Percentiles rank a stretch among this genome's conserved stretches.
phyloP scores from a whole-genome alignment of 164 flowering plant genomes.

The grape (Vitis vinifera) region DNA sequence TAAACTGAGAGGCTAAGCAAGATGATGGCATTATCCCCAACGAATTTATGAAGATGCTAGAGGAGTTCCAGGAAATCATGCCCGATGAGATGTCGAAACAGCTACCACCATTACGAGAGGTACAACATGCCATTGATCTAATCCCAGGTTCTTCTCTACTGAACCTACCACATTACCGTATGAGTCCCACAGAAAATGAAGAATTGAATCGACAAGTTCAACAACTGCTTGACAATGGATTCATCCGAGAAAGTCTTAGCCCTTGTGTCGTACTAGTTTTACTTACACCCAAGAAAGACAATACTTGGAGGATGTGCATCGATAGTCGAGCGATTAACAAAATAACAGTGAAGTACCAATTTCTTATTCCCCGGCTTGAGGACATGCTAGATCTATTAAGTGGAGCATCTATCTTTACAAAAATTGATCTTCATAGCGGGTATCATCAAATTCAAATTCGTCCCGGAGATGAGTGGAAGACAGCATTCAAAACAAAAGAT shows the following conservation, averaged over 20 bases:
- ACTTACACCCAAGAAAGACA: background rate
- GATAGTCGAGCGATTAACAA: background rate
- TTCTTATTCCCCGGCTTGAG: background rate
- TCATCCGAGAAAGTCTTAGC: background rate
- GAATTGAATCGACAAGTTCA: no score
- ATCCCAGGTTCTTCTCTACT: no score
- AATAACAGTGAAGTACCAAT: background rate
- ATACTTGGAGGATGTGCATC: background rate
- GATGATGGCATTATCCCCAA: no score
- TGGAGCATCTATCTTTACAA: background rate
- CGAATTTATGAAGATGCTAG: background rate
- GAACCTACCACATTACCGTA: no score
- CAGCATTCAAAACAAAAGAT: background rate
- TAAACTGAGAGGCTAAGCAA: no score
- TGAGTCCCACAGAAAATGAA: no score
- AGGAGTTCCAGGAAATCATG: no score
- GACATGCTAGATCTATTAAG: background rate
- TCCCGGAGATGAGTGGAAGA: background rate
- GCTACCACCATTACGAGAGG: background rate
- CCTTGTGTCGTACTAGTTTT: background rate
- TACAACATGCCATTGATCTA: no score
- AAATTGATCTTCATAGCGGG: background rate
- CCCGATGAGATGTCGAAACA: background rate
- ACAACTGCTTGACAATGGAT: background rate
- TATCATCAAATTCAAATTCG: background rate